phyloP scores from a whole-genome alignment of 371 early-diverging fungal species.

The Batrachochytrium dendrobatidis region DNA sequence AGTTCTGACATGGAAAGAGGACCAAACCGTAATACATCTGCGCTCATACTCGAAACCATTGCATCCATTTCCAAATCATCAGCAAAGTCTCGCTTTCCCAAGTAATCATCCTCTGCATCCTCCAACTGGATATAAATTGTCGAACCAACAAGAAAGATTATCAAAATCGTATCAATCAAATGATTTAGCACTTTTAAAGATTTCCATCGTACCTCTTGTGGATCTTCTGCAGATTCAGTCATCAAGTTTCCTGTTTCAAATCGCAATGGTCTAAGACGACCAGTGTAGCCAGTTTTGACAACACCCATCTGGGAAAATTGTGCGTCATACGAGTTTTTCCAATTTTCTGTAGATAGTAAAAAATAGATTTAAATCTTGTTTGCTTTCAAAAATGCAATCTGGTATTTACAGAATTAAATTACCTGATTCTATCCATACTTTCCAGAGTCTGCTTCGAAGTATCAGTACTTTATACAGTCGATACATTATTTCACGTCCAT shows the following conservation, averaged over 20 bases:
- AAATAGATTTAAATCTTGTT: background rate
- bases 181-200: too few relatives aligned
- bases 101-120: conserved; percentile 29
- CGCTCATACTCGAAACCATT: background rate
- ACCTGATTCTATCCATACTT: conserved; percentile 40
- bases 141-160: background rate
- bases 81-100: conserved; percentile 10
- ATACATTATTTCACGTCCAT: conserved; percentile 25
- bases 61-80: background rate
- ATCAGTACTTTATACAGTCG: conserved; percentile 26
- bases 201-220: too few relatives aligned
- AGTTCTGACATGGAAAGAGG: conserved; percentile 38
- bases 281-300: conserved; percentile 18
- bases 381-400: background rate
- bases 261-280: conserved; percentile 29
- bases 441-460: conserved; percentile 25
- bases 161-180: conserved; percentile 16
- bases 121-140: conserved; percentile 4
- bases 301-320: conserved; percentile 39
- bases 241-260: conserved; percentile 42
- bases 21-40: conserved; percentile 17
- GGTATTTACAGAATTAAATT: background rate
- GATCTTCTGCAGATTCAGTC: too few relatives aligned
- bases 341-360: conserved; percentile 33
- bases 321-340: conserved; percentile 31